Evolutionary conservation across 805 yeast genomes (phyloP).

Genomic region (Spathaspora boniae): DNA sequence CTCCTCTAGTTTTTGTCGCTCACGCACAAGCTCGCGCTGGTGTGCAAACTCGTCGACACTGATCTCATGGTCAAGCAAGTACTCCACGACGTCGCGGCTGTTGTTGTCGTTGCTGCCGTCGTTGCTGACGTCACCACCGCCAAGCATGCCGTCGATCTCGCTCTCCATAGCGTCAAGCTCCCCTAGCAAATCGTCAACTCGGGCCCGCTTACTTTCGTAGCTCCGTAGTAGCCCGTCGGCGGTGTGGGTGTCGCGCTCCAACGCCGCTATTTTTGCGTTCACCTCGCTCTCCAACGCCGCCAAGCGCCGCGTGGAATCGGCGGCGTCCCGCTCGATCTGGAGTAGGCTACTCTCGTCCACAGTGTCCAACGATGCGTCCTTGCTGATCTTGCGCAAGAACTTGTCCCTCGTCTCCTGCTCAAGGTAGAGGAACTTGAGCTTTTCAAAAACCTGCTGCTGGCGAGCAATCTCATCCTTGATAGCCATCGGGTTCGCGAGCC

Average conservation of each 20-base stretch:
- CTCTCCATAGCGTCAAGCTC: neutral
- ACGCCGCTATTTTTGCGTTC: slow-evolving; percentile 22
- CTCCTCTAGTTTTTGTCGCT: neutral
- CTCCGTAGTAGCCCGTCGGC: slow-evolving; percentile 9
- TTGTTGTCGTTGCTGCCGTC: too few relatives aligned
- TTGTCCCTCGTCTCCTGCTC: slow-evolving; percentile 73
- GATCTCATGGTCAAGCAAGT: neutral
- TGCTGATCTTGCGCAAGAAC: slow-evolving; percentile 53
- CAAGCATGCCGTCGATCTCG: slow-evolving; percentile 3
- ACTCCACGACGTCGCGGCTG: neutral
- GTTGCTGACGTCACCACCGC: slow-evolving; percentile 1
- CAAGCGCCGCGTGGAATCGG: slow-evolving; percentile 19
- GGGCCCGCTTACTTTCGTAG: neutral
- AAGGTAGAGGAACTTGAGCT: slow-evolving; percentile 59
- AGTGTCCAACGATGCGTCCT: slow-evolving; percentile 13
- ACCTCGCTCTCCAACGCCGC: slow-evolving; percentile 24
- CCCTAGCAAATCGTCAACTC: neutral
- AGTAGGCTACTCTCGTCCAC: slow-evolving; percentile 17
- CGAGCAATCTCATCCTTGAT: slow-evolving; percentile 32
- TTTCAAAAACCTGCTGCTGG: slow-evolving; percentile 43
- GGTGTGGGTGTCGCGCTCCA: slow-evolving; percentile 26
- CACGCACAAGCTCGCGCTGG: neutral
- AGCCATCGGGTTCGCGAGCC: slow-evolving; percentile 24
- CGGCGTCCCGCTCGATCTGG: slow-evolving; percentile 19
- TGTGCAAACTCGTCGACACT: neutral